A percentile compares a stretch with the other conserved stretches of the same genome.
Evolutionary conservation across 1,139 yeast genomes (phyloP).

Genomic region (Hyphopichia pseudoburtonii): DNA sequence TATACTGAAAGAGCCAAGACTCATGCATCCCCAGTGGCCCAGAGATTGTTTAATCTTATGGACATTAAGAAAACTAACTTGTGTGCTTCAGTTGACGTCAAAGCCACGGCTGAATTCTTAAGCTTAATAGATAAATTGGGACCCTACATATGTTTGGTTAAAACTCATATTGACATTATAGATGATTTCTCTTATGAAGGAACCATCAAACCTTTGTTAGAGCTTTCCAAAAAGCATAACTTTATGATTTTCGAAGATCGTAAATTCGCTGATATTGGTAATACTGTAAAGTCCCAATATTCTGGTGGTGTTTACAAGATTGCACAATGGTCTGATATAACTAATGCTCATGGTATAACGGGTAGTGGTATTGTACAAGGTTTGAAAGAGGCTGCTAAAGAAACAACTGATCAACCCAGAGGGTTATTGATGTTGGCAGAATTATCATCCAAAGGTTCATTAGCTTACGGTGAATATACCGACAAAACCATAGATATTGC

Average conservation of each 20-base stretch:
- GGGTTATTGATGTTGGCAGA: slow-evolving; percentile 96
- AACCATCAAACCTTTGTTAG: slow-evolving; percentile 73
- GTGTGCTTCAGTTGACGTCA: slow-evolving; percentile 95
- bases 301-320: slow-evolving; percentile 86
- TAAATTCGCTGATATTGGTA: slow-evolving; percentile 98
- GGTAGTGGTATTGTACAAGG: slow-evolving; percentile 94
- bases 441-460: slow-evolving; percentile 86
- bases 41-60: slow-evolving; percentile 71
- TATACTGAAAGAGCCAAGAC: slow-evolving; percentile 68
- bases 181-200: slow-evolving; percentile 83
- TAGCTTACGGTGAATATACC: slow-evolving; percentile 92
- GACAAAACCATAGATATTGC: slow-evolving; percentile 87
- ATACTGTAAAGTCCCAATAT: slow-evolving; percentile 93
- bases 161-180: slow-evolving; percentile 91
- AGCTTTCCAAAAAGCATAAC: slow-evolving; percentile 70
- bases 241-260: slow-evolving; percentile 93
- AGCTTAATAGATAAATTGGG: slow-evolving; percentile 75
- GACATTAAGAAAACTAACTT: slow-evolving; percentile 79
- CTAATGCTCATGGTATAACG: slow-evolving; percentile 97
- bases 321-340: slow-evolving; percentile 93
- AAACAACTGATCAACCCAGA: slow-evolving; percentile 70
- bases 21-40: slow-evolving; percentile 80
- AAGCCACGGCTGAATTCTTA: slow-evolving; percentile 73
- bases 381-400: slow-evolving; percentile 76
- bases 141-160: slow-evolving; percentile 87